phyloP scores from a whole-genome alignment of 78 protist genomes.

The Dictyostelium capitatum region DNA sequence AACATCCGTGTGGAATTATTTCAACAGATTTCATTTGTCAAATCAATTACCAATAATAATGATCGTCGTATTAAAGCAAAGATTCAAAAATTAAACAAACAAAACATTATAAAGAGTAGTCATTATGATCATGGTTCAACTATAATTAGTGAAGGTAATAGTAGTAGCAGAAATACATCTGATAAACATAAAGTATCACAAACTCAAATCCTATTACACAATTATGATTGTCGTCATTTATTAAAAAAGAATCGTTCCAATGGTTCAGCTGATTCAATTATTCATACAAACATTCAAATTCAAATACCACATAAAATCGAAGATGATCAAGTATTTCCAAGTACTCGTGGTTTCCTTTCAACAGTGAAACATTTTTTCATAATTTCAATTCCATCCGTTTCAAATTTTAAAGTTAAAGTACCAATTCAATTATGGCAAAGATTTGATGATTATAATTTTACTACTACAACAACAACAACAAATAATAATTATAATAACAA shows the following conservation, averaged over 20 bases:
- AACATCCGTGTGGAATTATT: constrained; percentile 30
- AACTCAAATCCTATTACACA: constrained; percentile 33
- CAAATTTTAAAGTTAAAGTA: not conserved
- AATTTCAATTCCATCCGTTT: constrained; percentile 48
- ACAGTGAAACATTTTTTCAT: constrained; percentile 51
- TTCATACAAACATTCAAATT: constrained; percentile 8
- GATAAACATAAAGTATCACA: not conserved
- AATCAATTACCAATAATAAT: not conserved
- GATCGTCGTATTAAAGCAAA: not conserved
- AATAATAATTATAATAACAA: not conserved
- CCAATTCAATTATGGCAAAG: constrained; percentile 34
- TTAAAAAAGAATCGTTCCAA: not conserved
- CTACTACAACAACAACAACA: not conserved
- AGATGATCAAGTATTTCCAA: constrained; percentile 70
- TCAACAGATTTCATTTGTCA: constrained; percentile 35
- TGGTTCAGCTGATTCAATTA: not conserved
- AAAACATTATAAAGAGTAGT: not conserved
- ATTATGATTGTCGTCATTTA: constrained; percentile 6
- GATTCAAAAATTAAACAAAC: not conserved
- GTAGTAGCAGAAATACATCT: not conserved
- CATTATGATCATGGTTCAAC: not conserved
- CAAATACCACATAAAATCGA: constrained; percentile 36
- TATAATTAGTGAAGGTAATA: not conserved
- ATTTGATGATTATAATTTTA: not conserved
- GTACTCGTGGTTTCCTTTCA: constrained; percentile 44